A percentile compares a stretch with the other conserved stretches of the same genome.
phyloP scores from a whole-genome alignment of 441 rosid species.

The Adansonia gregorii region DNA sequence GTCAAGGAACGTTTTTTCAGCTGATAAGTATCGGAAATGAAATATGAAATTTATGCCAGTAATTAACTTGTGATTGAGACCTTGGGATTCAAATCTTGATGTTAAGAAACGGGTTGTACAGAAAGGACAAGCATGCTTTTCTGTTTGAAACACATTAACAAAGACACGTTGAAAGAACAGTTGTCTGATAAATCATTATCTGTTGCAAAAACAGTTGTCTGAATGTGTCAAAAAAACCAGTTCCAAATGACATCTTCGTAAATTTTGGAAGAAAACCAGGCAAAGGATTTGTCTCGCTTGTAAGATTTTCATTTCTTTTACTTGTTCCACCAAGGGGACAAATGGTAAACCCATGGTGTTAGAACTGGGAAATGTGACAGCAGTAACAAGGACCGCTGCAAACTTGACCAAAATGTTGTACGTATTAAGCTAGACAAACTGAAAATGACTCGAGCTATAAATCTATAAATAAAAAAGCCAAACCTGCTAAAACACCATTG shows the following conservation, averaged over 20 bases:
- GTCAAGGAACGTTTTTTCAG: not conserved
- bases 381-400: conserved; percentile 8
- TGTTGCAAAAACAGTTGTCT: not conserved
- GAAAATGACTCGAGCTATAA: conserved; percentile 35
- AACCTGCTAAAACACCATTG: not conserved
- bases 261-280: conserved; percentile 6
- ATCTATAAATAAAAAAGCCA: not conserved
- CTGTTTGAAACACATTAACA: conserved; percentile 2
- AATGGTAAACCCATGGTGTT: conserved; percentile 14
- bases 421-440: not conserved
- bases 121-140: conserved; percentile 15
- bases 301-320: not conserved
- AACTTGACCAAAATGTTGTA: conserved; percentile 9
- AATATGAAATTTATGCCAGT: not conserved
- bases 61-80: not conserved
- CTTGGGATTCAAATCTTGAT: not conserved
- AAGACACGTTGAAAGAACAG: not conserved
- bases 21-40: not conserved
- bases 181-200: not conserved
- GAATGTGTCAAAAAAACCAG: not conserved
- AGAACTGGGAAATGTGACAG: not conserved
- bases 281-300: not conserved
- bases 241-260: not conserved
- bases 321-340: conserved; percentile 2
- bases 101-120: not conserved